A percentile compares a stretch with the other conserved stretches of the same genome.
phyloP scores from a whole-genome alignment of 2,329 filamentous ascomycete species.

The Calonectria ilicicola region DNA sequence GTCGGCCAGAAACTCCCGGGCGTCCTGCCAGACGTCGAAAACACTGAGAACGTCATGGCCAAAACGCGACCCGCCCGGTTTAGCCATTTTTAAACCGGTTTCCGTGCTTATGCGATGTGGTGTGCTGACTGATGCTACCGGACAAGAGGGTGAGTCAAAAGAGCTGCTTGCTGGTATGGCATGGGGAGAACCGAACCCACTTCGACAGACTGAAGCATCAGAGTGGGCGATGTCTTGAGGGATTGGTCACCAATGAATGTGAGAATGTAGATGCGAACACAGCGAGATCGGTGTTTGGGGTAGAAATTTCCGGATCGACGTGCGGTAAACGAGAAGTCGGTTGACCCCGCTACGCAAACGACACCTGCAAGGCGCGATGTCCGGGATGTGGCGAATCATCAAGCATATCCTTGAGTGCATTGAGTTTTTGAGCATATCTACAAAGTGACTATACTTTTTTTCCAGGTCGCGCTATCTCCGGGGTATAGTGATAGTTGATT shows the following conservation, averaged over 20 bases:
- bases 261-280: neutral
- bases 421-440: constrained; percentile 7
- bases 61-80: constrained; percentile 30
- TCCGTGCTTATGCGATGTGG: neutral
- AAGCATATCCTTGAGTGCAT: constrained; percentile 1
- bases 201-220: neutral
- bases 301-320: constrained; percentile 9
- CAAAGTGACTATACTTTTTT: neutral
- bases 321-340: constrained; percentile 8
- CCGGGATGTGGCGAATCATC: neutral
- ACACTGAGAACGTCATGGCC: constrained; percentile 43
- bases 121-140: neutral
- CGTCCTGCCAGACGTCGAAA: constrained; percentile 49
- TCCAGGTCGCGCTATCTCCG: neutral
- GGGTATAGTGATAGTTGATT: neutral
- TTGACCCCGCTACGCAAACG: constrained; percentile 7
- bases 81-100: constrained; percentile 28
- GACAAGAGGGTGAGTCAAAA: neutral
- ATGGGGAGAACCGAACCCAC: neutral
- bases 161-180: neutral
- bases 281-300: constrained; percentile 7
- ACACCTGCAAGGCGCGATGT: neutral
- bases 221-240: neutral
- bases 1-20: constrained; percentile 46
- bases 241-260: neutral